Evolutionary conservation across 768 basidiomycete genomes (phyloP).

Genomic region (Chiua virens): DNA sequence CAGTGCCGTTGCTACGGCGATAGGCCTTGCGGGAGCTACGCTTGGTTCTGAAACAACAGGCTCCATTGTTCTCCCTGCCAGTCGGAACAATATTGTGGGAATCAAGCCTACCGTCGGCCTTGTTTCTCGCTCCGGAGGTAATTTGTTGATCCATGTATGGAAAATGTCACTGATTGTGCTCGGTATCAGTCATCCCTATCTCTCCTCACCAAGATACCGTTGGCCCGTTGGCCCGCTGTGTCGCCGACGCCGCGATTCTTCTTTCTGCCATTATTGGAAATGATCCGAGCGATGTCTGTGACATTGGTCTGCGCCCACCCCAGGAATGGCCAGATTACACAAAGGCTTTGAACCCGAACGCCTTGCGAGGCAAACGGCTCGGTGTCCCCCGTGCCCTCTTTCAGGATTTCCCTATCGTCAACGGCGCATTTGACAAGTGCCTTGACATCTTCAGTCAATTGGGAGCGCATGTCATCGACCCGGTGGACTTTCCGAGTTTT

Average conservation of each 20-base stretch:
- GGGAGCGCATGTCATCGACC: slow-evolving; percentile 55
- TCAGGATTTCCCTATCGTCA: slow-evolving; percentile 20
- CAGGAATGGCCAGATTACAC: slow-evolving; percentile 53
- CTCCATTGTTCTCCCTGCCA: slow-evolving; percentile 45
- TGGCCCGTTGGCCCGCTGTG: slow-evolving; percentile 37
- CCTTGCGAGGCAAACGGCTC: slow-evolving; percentile 45
- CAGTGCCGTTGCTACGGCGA: slow-evolving; percentile 42
- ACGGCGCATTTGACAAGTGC: slow-evolving; percentile 39
- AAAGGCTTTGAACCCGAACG: slow-evolving; percentile 45
- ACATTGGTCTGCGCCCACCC: slow-evolving; percentile 45
- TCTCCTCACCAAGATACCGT: slow-evolving; percentile 41
- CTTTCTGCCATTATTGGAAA: slow-evolving; percentile 42
- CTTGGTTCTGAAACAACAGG: slow-evolving; percentile 52
- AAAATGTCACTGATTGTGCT: background rate
- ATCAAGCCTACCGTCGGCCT: slow-evolving; percentile 43
- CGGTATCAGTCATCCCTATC: slow-evolving; percentile 44
- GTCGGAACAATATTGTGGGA: slow-evolving; percentile 46
- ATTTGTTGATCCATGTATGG: background rate
- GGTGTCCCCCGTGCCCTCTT: slow-evolving; percentile 43
- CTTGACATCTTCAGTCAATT: slow-evolving; percentile 37
- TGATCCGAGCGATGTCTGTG: slow-evolving; percentile 40
- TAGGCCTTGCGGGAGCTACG: slow-evolving; percentile 44
- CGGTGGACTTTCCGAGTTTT: slow-evolving; percentile 59
- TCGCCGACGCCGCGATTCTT: slow-evolving; percentile 40
- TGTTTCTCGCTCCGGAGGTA: slow-evolving; percentile 40